Base-by-base conservation (phyloP, 768 basidiomycete species). In the Pisolithus albus region DNA sequence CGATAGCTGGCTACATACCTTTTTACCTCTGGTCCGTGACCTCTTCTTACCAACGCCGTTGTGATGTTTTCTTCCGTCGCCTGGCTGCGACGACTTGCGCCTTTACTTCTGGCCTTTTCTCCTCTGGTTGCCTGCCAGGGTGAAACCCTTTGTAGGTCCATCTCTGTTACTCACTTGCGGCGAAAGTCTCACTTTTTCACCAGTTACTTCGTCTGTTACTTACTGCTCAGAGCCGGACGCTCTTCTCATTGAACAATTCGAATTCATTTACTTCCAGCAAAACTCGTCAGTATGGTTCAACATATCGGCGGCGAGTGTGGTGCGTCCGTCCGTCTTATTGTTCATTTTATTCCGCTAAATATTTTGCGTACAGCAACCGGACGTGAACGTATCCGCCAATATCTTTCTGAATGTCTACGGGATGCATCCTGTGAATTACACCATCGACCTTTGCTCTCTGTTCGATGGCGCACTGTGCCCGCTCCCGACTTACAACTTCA, bases 361-460 rank as follows among this genome's bases (percentile, higher is more conserved):
- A 53, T 57, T 52, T 52, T 32, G 49, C 47, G 38, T 46, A 23
- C 21, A 89, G 88, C 76, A 84, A 74, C 63, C 81, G 43, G 81
- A 88, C 63, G 76, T 92, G 59, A 91, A 81, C 61, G 89, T 95
- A 49, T 77, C 82, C 3, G 93, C 90, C 32, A 87, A 86, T 61
- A 70, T 96, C 47, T 75, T 88, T 60, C 70, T 93, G 62, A 87
- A 89, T 53, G 87, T 86, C n/a, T 97, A 97, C 59, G 93, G 92
- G 49, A 82, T 85, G 67, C 77, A 82, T 28, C 81, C 86, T 16
- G 61, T 94, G 57, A 96, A 96, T 64, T 62, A 85, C 55, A 90
- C 91, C n/a, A 69, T 96, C 56, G 79, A 95, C 70, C 79, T 97
- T 30, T 98, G 95, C 75, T 70, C 71, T 45, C 75, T 90, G 44